Base-by-base conservation (phyloP, 345 rosid genomes). In the Odontarrhena argentea region DNA sequence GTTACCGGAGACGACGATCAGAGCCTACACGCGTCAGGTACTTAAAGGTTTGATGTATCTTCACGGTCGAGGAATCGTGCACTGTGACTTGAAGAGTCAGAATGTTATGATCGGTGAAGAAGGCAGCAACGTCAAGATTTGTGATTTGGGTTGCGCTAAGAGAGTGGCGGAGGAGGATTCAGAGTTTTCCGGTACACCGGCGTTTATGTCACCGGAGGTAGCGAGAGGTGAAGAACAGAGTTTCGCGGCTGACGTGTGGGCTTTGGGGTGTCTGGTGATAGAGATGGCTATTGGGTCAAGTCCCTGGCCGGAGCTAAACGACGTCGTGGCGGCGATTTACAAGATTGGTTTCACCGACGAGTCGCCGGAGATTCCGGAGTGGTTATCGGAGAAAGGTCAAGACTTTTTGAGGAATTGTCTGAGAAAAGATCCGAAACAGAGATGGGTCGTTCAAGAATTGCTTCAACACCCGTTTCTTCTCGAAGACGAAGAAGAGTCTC, bases 131-230 rank as follows among this genome's bases (percentile, higher is more conserved):
- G 85, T 80, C 0, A 90, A 86, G 70, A 84, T 93, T 65, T 84
- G 82, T 0, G 97, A 93, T 77, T 75, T 93, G 60, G 98, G 97
- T 1, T 90, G 97, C 35, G 90, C 97, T 8, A 93, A 76, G 64
- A 36, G 59, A 34, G 78, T 76, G 22, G 69, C 52, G 22, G 60
- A 35, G 32, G 46, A 55, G 42, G 51, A 13, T 52, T 65, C 81
- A 24, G 74, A 55, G 11, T 74, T 89, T 70, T 78, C 91, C 55
- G 98, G 98, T 36, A 89, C 98, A 35, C 98, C 98, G 78, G 83
- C 83, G 70, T 93, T 86, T 65, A 93, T 93, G 98, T 74, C 98
- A 0, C 98, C 97, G 49, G 98, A 93, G 82, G 96, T 85, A 15
- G 96, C 94, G 0, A 81, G 97, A 1, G 88, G 93, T 11, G 94